Percentiles rank a stretch among this genome's conserved stretches.
Evolutionary conservation across 2,329 filamentous ascomycete species (phyloP).

Genomic region (Herpotrichia juniperi): DNA sequence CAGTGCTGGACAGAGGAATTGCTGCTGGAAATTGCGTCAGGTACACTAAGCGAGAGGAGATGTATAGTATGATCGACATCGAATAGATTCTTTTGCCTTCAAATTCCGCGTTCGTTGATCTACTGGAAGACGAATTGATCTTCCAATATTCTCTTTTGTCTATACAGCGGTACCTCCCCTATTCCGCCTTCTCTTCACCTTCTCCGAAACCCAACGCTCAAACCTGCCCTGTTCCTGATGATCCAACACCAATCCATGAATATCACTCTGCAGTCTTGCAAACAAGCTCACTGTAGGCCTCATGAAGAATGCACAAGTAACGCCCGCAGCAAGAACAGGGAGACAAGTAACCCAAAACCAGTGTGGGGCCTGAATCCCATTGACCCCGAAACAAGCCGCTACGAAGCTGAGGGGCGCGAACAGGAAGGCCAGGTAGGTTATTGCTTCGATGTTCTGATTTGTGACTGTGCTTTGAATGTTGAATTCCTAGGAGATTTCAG

Average conservation of each 20-base stretch:
- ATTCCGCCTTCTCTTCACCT: too few species aligned
- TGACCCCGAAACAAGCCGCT: background rate
- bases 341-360: background rate
- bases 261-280: background rate
- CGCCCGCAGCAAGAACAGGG: background rate
- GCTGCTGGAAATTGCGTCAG: background rate
- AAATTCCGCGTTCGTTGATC: background rate
- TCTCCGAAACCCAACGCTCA: too few species aligned
- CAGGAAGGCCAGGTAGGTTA: background rate
- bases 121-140: background rate
- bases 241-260: too few species aligned
- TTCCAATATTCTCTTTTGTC: too few species aligned
- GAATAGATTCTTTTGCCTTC: constrained; percentile 12
- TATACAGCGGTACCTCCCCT: too few species aligned
- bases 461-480: background rate
- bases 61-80: constrained; percentile 12
- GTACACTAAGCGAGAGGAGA: background rate
- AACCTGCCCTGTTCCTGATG: too few species aligned
- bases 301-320: background rate
- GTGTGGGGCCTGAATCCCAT: background rate
- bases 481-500: too few species aligned
- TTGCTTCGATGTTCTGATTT: background rate
- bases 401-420: background rate
- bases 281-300: background rate
- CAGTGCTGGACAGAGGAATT: background rate